These are phyloP conservation scores for Saccharomyces paradoxus DNA, from an alignment of 805 yeast genomes.

Conservation along the genomic window DNA sequence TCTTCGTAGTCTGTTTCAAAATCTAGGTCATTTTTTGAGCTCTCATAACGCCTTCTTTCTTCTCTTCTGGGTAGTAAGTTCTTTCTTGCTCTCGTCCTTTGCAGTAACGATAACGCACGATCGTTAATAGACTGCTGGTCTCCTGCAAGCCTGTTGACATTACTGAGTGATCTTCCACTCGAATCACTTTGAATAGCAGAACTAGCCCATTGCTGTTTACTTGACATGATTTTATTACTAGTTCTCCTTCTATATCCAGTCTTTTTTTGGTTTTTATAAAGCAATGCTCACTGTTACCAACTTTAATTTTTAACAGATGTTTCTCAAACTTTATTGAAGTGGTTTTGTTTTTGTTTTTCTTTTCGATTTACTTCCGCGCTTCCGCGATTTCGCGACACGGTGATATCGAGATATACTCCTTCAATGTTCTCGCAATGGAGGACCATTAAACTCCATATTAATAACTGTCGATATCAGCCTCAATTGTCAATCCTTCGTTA, in stretches of 20 bases:
- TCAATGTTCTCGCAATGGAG: neutral
- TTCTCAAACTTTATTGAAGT: neutral
- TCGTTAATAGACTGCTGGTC: conserved; percentile 24
- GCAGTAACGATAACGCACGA: conserved; percentile 23
- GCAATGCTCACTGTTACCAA: neutral
- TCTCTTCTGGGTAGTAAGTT: conserved; percentile 11
- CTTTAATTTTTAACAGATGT: neutral
- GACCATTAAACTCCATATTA: neutral
- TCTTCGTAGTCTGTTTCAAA: neutral
- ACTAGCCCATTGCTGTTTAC: conserved; percentile 3
- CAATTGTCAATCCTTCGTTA: neutral
- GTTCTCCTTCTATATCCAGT: neutral
- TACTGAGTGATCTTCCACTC: conserved; percentile 10
- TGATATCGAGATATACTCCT: neutral
- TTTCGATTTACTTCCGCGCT: neutral
- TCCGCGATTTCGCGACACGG: neutral
- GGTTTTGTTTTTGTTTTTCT: neutral
- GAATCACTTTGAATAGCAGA: conserved; percentile 12
- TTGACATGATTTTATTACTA: neutral
- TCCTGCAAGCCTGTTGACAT: conserved; percentile 4
- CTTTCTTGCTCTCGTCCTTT: conserved; percentile 26
- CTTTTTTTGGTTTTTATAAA: neutral
- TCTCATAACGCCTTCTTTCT: conserved; percentile 13
- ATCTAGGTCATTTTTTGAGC: neutral
- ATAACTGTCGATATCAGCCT: neutral